phyloP scores from a whole-genome alignment of 2,329 filamentous ascomycete species.

The Penicillium sp. region DNA sequence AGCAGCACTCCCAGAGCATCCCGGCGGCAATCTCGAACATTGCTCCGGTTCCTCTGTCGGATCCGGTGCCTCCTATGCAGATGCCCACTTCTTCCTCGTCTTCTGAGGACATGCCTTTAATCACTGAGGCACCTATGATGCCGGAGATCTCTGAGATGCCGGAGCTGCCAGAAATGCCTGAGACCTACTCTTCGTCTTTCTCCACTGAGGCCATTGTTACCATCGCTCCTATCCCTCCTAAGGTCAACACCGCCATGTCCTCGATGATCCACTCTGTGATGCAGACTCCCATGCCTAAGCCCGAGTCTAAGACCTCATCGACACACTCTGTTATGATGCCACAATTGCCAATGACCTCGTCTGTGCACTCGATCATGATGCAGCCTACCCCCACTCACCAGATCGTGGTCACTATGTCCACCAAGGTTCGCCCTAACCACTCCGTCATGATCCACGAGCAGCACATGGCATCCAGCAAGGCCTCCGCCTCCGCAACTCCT shows the following conservation, averaged over 20 bases:
- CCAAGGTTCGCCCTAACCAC: conserved; percentile 1
- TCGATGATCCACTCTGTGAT: not conserved
- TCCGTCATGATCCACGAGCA: conserved; percentile 7
- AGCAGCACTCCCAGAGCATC: not conserved
- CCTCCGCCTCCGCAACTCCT: not conserved
- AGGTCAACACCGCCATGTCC: not conserved
- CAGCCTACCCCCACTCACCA: conserved; percentile 4
- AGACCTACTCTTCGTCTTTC: conserved; percentile 1
- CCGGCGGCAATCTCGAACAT: conserved; percentile 1
- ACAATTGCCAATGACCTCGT: not conserved
- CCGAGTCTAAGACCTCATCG: not conserved
- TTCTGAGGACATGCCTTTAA: conserved; percentile 3
- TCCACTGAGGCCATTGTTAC: not conserved
- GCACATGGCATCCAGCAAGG: conserved; percentile 6
- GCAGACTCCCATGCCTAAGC: conserved; percentile 5
- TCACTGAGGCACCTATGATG: not conserved
- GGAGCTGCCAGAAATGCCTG: not conserved
- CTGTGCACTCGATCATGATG: not conserved
- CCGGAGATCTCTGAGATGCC: not conserved
- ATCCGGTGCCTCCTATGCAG: conserved; percentile 6
- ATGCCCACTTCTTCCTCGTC: not conserved
- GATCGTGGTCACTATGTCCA: not conserved
- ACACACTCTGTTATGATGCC: conserved; percentile 2
- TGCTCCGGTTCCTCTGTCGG: conserved; percentile 2
- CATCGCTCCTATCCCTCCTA: not conserved